Base-by-base conservation (phyloP, 2,329 filamentous ascomycete genomes). In the Aspergillus persii region DNA sequence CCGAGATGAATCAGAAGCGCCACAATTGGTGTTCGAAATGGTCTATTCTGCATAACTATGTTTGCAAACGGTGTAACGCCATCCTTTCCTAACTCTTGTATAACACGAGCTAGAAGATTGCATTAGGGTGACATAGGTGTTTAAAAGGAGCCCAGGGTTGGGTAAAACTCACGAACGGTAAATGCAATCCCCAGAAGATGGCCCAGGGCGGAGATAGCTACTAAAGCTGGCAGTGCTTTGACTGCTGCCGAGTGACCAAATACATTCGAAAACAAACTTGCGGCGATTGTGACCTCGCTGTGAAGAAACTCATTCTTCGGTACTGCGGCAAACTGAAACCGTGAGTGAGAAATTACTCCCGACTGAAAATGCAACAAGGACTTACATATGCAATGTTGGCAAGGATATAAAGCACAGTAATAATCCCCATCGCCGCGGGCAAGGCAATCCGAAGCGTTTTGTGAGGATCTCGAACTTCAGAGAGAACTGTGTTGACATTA, bases 1-100 rank as follows among this genome's bases (percentile, higher is more conserved):
- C 56, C 58, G 7, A 68, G 57, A 27, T 68, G 65, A 2, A 41
- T 41, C 12, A 41, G 11, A 15, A 41, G 36, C 6, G 36, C 36
- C 36, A 41, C 15, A 12, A 41, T 41, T 15, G 36, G 36, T n/a
- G 36, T 41, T 41, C 36, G 36, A 7, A 41, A 41, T 6, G 36
- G 36, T 41, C 36, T 12, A 15, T 41, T 41, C 4, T 41, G 36
- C 36, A 41, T 41, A 2, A 41, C 36, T 4, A 41, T 3, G 4
- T 12, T 41, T 7, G 36, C 12, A 7, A 41, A 41, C 4, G 36
- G 36, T 4, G 36, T 15, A 41, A 41, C n/a, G 12, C 36, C 36
- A n/a, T 41, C 36, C 36, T 41, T 41, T 6, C 36, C 36, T 15
- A 41, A 12, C 36, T 41, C 36, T 7, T 41, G 36, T 4, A 41